A percentile compares a stretch with the other conserved stretches of the same genome.
phyloP scores from a whole-genome alignment of 495 filamentous ascomycete species.

The Opeltia flavorubescens region DNA sequence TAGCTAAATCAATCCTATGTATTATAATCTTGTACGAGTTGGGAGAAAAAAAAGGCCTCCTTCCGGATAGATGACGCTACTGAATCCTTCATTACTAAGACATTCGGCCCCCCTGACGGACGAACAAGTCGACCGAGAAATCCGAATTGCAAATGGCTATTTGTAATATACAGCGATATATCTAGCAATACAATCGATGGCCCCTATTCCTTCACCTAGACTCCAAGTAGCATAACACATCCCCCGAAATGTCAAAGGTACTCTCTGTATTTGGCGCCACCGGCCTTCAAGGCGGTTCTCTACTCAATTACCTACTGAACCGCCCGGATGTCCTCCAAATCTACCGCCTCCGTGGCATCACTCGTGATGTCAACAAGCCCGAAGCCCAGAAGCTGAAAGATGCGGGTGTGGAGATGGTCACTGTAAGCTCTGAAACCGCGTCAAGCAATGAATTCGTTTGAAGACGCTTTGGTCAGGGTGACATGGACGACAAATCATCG shows the following conservation, averaged over 20 bases:
- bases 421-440: not conserved
- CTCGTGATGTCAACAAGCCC: constrained; percentile 14
- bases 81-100: too few species aligned
- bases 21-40: too few species aligned
- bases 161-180: too few species aligned
- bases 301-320: constrained; percentile 18
- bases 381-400: constrained; percentile 9
- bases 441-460: not conserved
- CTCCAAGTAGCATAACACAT: too few species aligned
- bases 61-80: too few species aligned
- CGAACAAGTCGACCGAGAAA: too few species aligned
- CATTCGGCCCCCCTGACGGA: too few species aligned
- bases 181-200: too few species aligned
- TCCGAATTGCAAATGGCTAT: too few species aligned
- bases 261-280: constrained; percentile 35
- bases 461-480: constrained; percentile 21
- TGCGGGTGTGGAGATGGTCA: constrained; percentile 10
- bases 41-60: too few species aligned
- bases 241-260: not conserved
- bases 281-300: constrained; percentile 22
- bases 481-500: constrained; percentile 33
- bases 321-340: constrained; percentile 17
- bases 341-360: constrained; percentile 18
- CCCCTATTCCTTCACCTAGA: too few species aligned
- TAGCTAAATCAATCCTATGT: too few species aligned